A percentile compares a stretch with the other conserved stretches of the same genome.
Conservation (phyloP, 2,329 filamentous ascomycete genomes). For the Penicillium sp. region DNA sequence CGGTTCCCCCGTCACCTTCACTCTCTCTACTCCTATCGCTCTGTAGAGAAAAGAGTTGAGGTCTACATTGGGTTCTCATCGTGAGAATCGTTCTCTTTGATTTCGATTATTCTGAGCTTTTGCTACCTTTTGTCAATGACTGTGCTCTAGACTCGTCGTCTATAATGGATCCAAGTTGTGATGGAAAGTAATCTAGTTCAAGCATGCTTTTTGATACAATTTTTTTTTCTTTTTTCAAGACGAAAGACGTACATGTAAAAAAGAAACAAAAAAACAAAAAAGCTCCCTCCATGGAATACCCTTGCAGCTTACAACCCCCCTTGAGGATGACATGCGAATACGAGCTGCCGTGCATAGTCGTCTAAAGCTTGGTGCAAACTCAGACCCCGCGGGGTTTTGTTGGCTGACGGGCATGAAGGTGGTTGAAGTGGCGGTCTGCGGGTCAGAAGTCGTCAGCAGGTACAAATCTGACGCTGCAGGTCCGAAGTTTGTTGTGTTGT, state of each 20-base stretch:
- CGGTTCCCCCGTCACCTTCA: slow-evolving; percentile 52
- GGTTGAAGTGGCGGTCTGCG: neutral
- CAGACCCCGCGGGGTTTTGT: neutral
- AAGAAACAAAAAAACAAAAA: no score
- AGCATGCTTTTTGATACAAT: neutral
- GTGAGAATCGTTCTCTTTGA: neutral
- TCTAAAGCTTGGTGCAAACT: neutral
- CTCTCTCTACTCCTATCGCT: slow-evolving; percentile 44
- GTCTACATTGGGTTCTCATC: neutral
- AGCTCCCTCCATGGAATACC: no score
- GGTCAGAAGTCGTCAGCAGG: neutral
- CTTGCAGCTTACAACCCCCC: neutral
- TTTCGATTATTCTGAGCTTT: neutral
- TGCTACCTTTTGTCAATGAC: neutral
- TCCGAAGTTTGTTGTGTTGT: neutral
- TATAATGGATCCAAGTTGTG: slow-evolving; percentile 1
- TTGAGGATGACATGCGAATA: neutral
- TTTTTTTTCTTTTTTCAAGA: neutral
- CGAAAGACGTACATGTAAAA: neutral
- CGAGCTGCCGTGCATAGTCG: neutral
- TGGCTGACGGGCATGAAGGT: neutral
- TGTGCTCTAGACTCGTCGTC: neutral
- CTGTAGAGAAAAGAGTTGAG: slow-evolving; percentile 24
- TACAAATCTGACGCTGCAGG: slow-evolving; percentile 1
- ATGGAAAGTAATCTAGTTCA: neutral